Evolutionary conservation across 1,139 yeast genomes (phyloP).

Genomic region (Schizosaccharomyces versatilis): DNA sequence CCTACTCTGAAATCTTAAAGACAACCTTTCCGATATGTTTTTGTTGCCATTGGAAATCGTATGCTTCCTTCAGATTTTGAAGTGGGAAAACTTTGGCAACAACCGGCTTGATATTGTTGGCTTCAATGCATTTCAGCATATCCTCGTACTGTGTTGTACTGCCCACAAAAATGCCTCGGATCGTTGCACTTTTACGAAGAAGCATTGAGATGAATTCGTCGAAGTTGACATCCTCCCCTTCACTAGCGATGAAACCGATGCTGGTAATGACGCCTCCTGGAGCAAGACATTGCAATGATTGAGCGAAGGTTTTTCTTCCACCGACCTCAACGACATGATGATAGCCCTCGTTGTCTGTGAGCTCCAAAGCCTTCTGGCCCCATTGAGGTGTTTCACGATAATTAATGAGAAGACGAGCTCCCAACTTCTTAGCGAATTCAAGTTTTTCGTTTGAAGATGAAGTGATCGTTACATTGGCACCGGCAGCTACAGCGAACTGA

Average conservation of each 20-base stretch:
- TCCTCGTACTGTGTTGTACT: too few relatives aligned
- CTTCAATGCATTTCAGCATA: too few relatives aligned
- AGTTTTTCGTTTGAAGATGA: constrained; percentile 34
- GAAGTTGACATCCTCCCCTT: not conserved
- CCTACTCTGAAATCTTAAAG: constrained; percentile 1
- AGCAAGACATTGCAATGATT: too few relatives aligned
- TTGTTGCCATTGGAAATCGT: too few relatives aligned
- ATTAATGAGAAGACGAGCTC: constrained; percentile 55
- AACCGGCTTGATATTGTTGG: too few relatives aligned
- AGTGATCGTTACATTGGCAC: constrained; percentile 68
- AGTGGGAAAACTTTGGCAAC: too few relatives aligned
- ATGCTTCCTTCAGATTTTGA: too few relatives aligned
- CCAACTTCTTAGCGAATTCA: constrained; percentile 33
- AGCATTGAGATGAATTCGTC: not conserved
- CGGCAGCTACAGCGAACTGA: constrained; percentile 38
- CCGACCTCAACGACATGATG: too few relatives aligned
- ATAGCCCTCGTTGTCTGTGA: too few relatives aligned
- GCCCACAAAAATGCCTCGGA: constrained; percentile 1
- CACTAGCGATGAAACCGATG: constrained; percentile 4
- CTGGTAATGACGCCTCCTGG: constrained; percentile 1
- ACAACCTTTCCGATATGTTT: constrained; percentile 6
- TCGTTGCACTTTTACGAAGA: not conserved
- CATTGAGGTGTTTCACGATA: constrained; percentile 33
- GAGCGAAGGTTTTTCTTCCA: too few relatives aligned
- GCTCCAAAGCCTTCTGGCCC: too few relatives aligned